A percentile compares a stretch with the other conserved stretches of the same genome.
Evolutionary conservation across 306 rosid species (phyloP).

Genomic region (Dalbergia oliveri): DNA sequence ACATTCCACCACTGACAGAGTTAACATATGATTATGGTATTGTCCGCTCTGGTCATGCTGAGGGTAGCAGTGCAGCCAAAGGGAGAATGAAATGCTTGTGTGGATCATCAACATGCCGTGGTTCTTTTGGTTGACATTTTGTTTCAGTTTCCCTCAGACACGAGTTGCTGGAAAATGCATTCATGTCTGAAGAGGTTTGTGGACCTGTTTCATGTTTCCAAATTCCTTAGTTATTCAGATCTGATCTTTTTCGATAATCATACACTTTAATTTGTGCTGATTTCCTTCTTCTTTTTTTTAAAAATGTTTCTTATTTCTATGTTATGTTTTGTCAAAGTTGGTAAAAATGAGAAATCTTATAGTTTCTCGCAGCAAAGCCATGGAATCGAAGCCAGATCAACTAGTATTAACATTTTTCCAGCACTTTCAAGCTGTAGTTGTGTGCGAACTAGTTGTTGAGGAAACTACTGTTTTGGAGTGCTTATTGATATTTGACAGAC

Average conservation of each 20-base stretch:
- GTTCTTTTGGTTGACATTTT: conserved; percentile 62
- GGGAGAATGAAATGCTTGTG: conserved; percentile 68
- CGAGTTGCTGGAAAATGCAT: conserved; percentile 41
- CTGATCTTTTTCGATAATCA: background rate
- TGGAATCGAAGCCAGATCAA: background rate
- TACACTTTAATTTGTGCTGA: background rate
- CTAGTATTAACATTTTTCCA: background rate
- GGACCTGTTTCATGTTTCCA: conserved; percentile 30
- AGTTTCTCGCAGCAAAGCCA: background rate
- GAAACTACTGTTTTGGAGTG: background rate
- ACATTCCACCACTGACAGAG: conserved; percentile 74
- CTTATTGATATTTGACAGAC: background rate
- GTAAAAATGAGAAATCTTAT: background rate
- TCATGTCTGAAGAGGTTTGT: conserved; percentile 49
- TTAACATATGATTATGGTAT: conserved; percentile 74
- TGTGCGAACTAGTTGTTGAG: background rate
- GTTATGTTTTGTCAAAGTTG: conserved; percentile 9
- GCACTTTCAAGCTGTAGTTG: background rate
- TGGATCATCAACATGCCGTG: conserved; percentile 63
- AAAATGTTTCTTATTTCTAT: background rate
- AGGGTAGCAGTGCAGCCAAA: conserved; percentile 32
- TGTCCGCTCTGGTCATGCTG: conserved; percentile 41
- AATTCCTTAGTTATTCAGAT: conserved; percentile 27
- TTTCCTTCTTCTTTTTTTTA: background rate
- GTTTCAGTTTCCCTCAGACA: conserved; percentile 33